phyloP scores from a whole-genome alignment of 805 yeast species.

The baker's yeast (Saccharomyces cerevisiae) region DNA sequence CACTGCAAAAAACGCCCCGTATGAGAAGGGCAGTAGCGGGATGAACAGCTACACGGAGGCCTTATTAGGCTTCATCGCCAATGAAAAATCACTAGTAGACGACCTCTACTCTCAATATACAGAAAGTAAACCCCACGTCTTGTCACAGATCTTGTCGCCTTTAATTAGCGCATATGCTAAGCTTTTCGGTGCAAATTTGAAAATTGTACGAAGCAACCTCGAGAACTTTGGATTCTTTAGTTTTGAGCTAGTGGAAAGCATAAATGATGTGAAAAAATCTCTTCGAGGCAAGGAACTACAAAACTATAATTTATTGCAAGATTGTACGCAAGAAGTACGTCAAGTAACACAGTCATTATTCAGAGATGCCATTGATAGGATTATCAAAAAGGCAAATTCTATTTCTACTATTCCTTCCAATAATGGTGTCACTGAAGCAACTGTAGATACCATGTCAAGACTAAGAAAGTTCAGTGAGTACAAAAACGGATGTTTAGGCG shows the following conservation, averaged over 20 bases:
- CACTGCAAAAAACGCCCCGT: constrained; percentile 38
- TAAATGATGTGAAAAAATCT: constrained; percentile 30
- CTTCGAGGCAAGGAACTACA: constrained; percentile 22
- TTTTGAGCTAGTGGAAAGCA: constrained; percentile 52
- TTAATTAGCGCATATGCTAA: constrained; percentile 34
- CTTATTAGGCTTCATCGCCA: constrained; percentile 39
- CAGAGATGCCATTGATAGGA: constrained; percentile 46
- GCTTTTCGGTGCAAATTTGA: constrained; percentile 33
- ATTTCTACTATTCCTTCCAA: constrained; percentile 51
- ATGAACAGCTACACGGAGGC: constrained; percentile 47
- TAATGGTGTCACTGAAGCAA: constrained; percentile 60
- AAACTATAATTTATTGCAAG: constrained; percentile 15
- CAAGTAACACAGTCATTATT: constrained; percentile 38
- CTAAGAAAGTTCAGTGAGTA: constrained; percentile 59
- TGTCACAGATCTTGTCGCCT: constrained; percentile 30
- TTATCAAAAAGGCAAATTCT: constrained; percentile 43
- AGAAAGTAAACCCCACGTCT: constrained; percentile 22
- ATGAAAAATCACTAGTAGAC: constrained; percentile 41
- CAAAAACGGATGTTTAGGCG: constrained; percentile 39
- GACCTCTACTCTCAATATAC: constrained; percentile 35
- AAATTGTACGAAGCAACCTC: constrained; percentile 35
- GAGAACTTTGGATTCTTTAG: constrained; percentile 43
- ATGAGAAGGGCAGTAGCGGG: constrained; percentile 55
- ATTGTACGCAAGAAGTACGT: constrained; percentile 21
- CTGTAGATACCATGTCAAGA: constrained; percentile 64